Conservation (phyloP, 495 filamentous ascomycete species). For the Aspergillus funiculosus region DNA sequence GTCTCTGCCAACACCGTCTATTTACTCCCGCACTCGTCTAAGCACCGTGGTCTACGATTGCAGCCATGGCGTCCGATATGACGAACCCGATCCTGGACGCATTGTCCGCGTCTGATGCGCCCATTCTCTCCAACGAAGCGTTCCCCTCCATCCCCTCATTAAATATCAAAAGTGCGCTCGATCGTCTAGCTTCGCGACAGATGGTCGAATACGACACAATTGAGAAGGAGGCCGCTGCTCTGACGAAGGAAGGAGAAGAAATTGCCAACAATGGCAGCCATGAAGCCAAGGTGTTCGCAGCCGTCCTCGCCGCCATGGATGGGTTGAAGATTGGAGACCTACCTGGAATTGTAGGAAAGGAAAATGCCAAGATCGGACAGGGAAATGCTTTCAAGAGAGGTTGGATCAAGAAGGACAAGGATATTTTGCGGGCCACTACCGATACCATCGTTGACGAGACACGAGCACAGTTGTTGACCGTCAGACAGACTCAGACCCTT, state of each 20-base stretch:
- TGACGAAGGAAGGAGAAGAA: conserved; percentile 72
- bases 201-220: conserved; percentile 84
- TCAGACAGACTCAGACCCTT: conserved; percentile 61
- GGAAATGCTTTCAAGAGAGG: conserved; percentile 93
- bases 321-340: conserved; percentile 78
- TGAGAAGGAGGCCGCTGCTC: conserved; percentile 67
- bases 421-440: conserved; percentile 51
- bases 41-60: conserved; percentile 26
- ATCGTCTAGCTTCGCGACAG: conserved; percentile 71
- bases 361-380: conserved; percentile 83
- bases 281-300: conserved; percentile 91
- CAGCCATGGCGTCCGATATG: conserved; percentile 57
- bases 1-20: conserved; percentile 17
- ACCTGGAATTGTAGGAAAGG: conserved; percentile 69
- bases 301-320: conserved; percentile 67
- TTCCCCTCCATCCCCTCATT: conserved; percentile 68
- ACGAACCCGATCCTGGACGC: conserved; percentile 59
- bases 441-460: conserved; percentile 74
- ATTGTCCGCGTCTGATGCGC: conserved; percentile 55
- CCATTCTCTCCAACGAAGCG: conserved; percentile 65
- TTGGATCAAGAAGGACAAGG: conserved; percentile 89
- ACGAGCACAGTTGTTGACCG: conserved; percentile 61
- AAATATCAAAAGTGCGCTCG: conserved; percentile 78
- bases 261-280: conserved; percentile 84
- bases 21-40: conserved; percentile 13